Evolutionary conservation across 108 stramenopile species (phyloP).

Genomic region (Epipyxis sp.): DNA sequence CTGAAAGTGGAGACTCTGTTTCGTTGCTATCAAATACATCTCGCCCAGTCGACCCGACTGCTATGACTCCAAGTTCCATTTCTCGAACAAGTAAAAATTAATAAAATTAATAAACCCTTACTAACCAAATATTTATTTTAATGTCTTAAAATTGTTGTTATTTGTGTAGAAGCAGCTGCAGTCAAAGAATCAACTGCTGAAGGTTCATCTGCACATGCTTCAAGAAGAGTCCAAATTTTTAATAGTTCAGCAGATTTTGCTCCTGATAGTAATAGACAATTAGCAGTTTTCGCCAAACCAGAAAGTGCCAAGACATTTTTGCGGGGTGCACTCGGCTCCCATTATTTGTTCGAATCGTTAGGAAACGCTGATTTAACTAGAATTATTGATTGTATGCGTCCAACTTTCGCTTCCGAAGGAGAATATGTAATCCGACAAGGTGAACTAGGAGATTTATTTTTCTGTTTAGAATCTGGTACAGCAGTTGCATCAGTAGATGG

Average conservation of each 20-base stretch:
- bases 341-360: conserved; percentile 25
- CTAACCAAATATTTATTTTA: too few species aligned
- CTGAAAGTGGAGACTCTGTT: not conserved
- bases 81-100: not conserved
- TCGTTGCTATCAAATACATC: not conserved
- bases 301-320: conserved; percentile 23
- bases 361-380: conserved; percentile 12
- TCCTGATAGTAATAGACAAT: conserved; percentile 10
- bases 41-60: conserved; percentile 17
- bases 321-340: not conserved
- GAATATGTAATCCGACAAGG: conserved; percentile 50
- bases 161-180: not conserved
- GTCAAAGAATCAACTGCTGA: not conserved
- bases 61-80: not conserved
- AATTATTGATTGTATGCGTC: conserved; percentile 34
- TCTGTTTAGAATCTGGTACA: conserved; percentile 43
- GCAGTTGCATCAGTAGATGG: conserved; percentile 40
- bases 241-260: conserved; percentile 24
- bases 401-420: conserved; percentile 15
- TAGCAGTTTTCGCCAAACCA: conserved; percentile 27
- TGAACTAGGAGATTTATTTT: conserved; percentile 45
- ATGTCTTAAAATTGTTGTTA: too few species aligned
- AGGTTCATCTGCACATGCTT: not conserved
- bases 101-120: not conserved
- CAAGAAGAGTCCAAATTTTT: conserved; percentile 22